Conservation (phyloP, 371 early-diverging fungal genomes). For the Fennellomyces sp. region DNA sequence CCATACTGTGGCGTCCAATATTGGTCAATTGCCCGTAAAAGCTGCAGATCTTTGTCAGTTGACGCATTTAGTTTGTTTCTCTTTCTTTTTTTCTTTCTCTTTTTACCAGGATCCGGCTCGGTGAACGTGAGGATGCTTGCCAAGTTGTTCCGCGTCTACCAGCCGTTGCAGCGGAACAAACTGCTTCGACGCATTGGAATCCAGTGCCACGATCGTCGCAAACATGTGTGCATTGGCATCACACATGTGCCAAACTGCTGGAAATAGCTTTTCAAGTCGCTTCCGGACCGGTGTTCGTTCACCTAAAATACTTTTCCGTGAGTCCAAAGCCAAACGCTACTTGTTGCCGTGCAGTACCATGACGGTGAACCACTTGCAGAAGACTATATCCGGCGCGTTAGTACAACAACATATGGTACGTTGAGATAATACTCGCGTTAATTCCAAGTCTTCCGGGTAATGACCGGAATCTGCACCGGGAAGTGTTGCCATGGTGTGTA, state of each 20-base stretch:
- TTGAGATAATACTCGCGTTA: slow-evolving; percentile 1
- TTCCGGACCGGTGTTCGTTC: slow-evolving; percentile 61
- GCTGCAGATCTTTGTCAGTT: slow-evolving; percentile 29
- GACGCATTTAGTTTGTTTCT: not conserved
- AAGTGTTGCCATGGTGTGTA: slow-evolving; percentile 4
- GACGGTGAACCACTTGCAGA: slow-evolving; percentile 59
- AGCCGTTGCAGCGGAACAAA: slow-evolving; percentile 30
- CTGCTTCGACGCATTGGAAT: slow-evolving; percentile 11
- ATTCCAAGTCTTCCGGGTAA: slow-evolving; percentile 11
- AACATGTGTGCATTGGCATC: slow-evolving; percentile 48
- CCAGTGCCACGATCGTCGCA: slow-evolving; percentile 43
- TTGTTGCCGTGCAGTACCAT: slow-evolving; percentile 38
- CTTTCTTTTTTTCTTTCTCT: slow-evolving; percentile 6
- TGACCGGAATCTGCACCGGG: slow-evolving; percentile 10
- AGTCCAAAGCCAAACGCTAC: not conserved
- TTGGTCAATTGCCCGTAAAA: slow-evolving; percentile 80
- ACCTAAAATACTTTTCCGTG: too few relatives aligned
- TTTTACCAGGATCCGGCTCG: slow-evolving; percentile 42
- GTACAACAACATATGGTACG: not conserved
- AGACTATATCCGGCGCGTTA: slow-evolving; percentile 21
- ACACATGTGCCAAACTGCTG: slow-evolving; percentile 59
- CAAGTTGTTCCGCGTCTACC: slow-evolving; percentile 29
- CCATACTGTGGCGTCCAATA: slow-evolving; percentile 67
- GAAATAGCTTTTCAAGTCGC: slow-evolving; percentile 39
- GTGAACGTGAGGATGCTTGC: slow-evolving; percentile 15